Base-by-base conservation (phyloP, 2,329 filamentous ascomycete genomes). In the Epichloe coenophiala region DNA sequence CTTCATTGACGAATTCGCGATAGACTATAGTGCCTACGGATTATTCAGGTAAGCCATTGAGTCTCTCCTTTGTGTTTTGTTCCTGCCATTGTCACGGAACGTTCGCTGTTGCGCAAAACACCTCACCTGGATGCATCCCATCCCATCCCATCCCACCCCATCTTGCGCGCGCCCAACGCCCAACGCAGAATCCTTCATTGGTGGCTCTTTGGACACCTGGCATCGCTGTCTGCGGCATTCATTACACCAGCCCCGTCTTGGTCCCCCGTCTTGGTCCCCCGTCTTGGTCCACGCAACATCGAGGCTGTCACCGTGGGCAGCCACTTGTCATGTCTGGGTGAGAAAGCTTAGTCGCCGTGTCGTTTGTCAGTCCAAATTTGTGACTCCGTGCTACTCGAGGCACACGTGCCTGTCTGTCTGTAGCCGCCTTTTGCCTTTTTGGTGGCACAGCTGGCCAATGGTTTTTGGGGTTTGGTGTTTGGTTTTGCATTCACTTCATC, bases 371-470 rank as follows among this genome's bases (percentile, higher is more conserved):
- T 35, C 19, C 33, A 37, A 36, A 42, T 17, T 17, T n/a, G 5
- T 17, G n/a, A 17, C 38, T 17, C 37, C 11, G 41, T 38, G 33
- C 35, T 45, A 48, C 50, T 45, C n/a, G 41, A 37, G 36, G 36
- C 46, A 49, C 46, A 46, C 42, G 36, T 50, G 48, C 42, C 35
- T 49, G 23, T 27, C 27, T 27, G 27, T 31, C 27, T 31, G 27
- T 13, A 11, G 45, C 40, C 45, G 36, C 11, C n/a, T 23, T 47
- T n/a, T 44, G 36, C 11, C n/a, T 23, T 47, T 17, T 44, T 45
- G 38, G 23, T 43, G 41, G 49, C 23, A 31, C 17, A 45, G 35
- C 50, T 52, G 50, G 43, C 50, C 47, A 11, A 31, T 31, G 27
- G 27, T 9, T 9, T 31, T 31, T 9, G 27, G 27, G 8, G 8